A percentile compares a stretch with the other conserved stretches of the same genome.
phyloP scores from a whole-genome alignment of 805 yeast genomes.

The Candida jianshihensis region DNA sequence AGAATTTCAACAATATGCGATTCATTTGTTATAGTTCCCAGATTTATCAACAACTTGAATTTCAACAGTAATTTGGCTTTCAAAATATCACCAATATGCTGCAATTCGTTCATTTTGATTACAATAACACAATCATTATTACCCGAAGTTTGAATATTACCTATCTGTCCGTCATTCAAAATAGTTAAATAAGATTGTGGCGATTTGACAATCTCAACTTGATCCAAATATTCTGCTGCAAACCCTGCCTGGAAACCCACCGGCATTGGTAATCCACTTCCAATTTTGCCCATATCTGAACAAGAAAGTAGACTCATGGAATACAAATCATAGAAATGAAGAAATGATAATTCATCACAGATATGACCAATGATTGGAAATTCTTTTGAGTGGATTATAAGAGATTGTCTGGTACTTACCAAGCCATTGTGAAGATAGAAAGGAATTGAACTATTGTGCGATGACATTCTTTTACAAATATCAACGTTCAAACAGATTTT shows the following conservation, averaged over 20 bases:
- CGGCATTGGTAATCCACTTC: conserved; percentile 28
- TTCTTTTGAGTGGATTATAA: conserved; percentile 33
- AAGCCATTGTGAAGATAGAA: conserved; percentile 30
- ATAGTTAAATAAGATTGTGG: conserved; percentile 26
- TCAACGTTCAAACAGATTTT: conserved; percentile 1
- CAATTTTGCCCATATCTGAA: conserved; percentile 36
- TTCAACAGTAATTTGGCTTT: background rate
- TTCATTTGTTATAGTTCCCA: too few relatives aligned
- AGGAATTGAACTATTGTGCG: background rate
- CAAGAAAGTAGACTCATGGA: conserved; percentile 37
- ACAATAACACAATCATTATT: conserved; percentile 42
- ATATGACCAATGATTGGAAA: conserved; percentile 40
- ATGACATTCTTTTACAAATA: conserved; percentile 5
- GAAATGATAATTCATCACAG: conserved; percentile 44
- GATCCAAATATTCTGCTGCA: too few relatives aligned
- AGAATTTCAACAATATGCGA: too few relatives aligned
- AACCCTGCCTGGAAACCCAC: too few relatives aligned
- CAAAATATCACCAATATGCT: background rate
- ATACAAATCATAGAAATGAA: conserved; percentile 41
- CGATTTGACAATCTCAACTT: too few relatives aligned
- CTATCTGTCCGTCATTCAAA: conserved; percentile 41
- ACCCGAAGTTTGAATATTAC: conserved; percentile 43
- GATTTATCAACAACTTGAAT: background rate
- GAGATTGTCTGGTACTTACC: conserved; percentile 32
- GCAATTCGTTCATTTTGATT: background rate